phyloP scores from a whole-genome alignment of 2,329 filamentous ascomycete species.

The Diaporthe velutina region DNA sequence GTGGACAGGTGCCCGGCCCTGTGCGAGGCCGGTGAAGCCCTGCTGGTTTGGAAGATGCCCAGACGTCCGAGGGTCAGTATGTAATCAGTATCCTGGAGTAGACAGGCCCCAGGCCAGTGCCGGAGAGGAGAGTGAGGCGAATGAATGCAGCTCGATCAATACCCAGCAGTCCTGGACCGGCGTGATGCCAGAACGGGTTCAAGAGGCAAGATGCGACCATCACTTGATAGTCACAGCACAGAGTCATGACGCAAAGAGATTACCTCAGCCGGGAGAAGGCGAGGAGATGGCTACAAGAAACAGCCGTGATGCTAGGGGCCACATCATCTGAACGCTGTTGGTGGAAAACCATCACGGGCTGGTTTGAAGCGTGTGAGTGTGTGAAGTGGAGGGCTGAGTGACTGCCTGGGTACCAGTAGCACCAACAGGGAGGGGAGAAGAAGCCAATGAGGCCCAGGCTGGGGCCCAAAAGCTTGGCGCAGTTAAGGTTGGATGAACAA shows the following conservation, averaged over 20 bases:
- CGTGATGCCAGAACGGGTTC: not conserved
- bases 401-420: not conserved
- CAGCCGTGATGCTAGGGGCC: not conserved
- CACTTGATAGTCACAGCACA: not conserved
- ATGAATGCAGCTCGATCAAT: not conserved
- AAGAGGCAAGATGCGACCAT: no score
- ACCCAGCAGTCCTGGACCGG: not conserved
- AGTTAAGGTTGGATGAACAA: slow-evolving; percentile 31
- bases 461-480: slow-evolving; percentile 17
- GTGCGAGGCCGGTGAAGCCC: not conserved
- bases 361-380: slow-evolving; percentile 16
- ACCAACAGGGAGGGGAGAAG: not conserved
- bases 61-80: slow-evolving; percentile 22
- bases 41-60: slow-evolving; percentile 14
- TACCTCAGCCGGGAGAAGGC: not conserved
- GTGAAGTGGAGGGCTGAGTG: not conserved
- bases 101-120: not conserved
- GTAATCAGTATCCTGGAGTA: not conserved
- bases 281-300: not conserved
- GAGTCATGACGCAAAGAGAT: not conserved
- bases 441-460: not conserved
- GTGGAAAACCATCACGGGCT: not conserved
- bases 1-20: slow-evolving; percentile 2
- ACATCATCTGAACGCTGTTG: not conserved
- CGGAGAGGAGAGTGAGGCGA: not conserved